phyloP scores from a whole-genome alignment of 345 rosid genomes.

The Bruguiera gymnorhiza region DNA sequence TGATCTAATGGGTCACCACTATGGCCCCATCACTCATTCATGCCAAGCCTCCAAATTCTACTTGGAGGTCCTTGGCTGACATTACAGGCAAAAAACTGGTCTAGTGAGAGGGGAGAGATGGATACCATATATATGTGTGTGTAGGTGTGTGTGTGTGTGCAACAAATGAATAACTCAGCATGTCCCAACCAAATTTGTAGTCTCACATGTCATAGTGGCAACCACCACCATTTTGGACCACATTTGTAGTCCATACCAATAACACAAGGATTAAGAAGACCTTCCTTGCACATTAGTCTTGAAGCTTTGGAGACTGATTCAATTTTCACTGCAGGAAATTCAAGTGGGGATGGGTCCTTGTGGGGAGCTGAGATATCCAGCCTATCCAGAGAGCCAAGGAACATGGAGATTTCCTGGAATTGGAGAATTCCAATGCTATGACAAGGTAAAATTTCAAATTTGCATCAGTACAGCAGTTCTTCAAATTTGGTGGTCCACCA shows the following conservation, averaged over 20 bases:
- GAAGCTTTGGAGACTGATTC: conserved; percentile 2
- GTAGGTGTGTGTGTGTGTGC: background rate
- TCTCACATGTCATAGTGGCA: too few relatives aligned
- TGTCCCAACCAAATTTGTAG: too few relatives aligned
- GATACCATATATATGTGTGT: too few relatives aligned
- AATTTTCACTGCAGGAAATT: conserved; percentile 61
- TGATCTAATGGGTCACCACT: too few relatives aligned
- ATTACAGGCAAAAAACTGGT: too few relatives aligned
- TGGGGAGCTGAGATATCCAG: conserved; percentile 88
- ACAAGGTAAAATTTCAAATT: conserved; percentile 55
- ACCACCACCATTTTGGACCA: too few relatives aligned
- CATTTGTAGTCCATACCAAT: too few relatives aligned
- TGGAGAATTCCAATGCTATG: conserved; percentile 98
- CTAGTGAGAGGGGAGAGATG: too few relatives aligned
- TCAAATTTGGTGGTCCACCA: background rate
- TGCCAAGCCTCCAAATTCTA: too few relatives aligned
- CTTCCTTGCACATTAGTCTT: background rate
- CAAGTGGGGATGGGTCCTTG: conserved; percentile 99
- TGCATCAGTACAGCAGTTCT: background rate
- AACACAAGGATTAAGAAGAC: background rate
- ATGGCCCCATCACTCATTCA: too few relatives aligned
- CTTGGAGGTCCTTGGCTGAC: too few relatives aligned
- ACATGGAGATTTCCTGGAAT: conserved; percentile 94
- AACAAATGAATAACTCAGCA: background rate
- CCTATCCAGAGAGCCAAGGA: conserved; percentile 94